Base-by-base conservation (phyloP, 2,329 filamentous ascomycete genomes). In the Cladosporium oxysporum region DNA sequence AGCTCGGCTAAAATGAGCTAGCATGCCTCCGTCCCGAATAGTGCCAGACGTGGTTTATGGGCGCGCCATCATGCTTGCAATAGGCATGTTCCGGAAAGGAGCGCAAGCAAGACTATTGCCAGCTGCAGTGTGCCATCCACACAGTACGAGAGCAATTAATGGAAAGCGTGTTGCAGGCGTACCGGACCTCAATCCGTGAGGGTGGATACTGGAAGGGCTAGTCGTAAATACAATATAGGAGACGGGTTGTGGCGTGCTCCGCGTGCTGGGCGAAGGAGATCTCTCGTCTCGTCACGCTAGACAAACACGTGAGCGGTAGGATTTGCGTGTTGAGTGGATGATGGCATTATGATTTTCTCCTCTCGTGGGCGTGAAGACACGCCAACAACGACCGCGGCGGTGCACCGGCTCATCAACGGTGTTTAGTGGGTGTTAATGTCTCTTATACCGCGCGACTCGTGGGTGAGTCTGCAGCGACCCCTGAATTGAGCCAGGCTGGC, bases 291-390 rank as follows among this genome's bases (percentile, higher is more conserved):
- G 52, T 33, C 52, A 55, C 52, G 31, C 52, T 55, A 55, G 31
- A 55, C 29, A 33, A 21, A 53, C 49, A 53, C 49, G 49, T 31
- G 28, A n/a, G 35, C 16, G 29, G 29, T 29, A 28, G 31, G 18
- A n/a, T 12, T 18, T 33, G 18, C 52, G 29, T 33, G 52, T 18
- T 3, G 28, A 12, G 26, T 18, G 35, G 3, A 41, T 41, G 35
- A 41, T 41, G 23, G 49, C 49, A 28, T 52, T 35, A 35, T 26
- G 12, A 35, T 35, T 10, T 7, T 12, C 5, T 26, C 26, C 29
- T 33, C 52, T 55, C 52, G 52, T 55, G 52, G 52, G 6, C 18
- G 52, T 55, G 52, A 55, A 55, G 52, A 55, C 52, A 29, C 50
- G 50, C 50, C 49, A 52, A 29, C 23, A 18, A 18, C 23, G 26